Conservation (phyloP, 345 rosid species). For the Corymbia maculata region DNA sequence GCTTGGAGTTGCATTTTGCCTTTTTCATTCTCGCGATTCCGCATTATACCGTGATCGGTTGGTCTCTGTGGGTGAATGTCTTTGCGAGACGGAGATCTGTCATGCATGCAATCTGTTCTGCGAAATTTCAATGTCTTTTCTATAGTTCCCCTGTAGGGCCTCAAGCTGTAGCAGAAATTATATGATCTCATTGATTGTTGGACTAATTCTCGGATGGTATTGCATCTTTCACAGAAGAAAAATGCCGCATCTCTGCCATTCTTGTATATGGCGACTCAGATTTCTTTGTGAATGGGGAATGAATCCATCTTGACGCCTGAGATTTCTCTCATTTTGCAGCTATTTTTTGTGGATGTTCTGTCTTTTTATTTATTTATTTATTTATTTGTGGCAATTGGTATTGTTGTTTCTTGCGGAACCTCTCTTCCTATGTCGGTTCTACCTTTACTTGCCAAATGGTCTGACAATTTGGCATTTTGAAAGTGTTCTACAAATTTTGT, state of each 20-base stretch:
- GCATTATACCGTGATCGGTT: neutral
- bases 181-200: neutral
- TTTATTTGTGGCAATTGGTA: neutral
- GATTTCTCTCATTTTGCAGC: neutral
- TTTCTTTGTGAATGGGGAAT: neutral
- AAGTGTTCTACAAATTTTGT: neutral
- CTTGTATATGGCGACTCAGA: neutral
- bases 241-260: neutral
- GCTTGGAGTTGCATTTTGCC: neutral
- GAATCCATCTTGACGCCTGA: neutral
- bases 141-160: neutral
- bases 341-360: neutral
- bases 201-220: neutral
- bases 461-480: neutral
- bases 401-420: neutral
- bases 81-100: neutral
- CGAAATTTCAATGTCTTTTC: neutral
- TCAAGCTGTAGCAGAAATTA: neutral
- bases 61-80: neutral
- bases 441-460: neutral
- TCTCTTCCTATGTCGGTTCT: neutral
- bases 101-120: neutral
- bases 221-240: neutral
- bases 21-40: neutral
- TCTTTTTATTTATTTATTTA: neutral